These are phyloP conservation scores for Grosmannia serpens DNA, from an alignment of 2,329 filamentous ascomycete species.

Conservation along the genomic window DNA sequence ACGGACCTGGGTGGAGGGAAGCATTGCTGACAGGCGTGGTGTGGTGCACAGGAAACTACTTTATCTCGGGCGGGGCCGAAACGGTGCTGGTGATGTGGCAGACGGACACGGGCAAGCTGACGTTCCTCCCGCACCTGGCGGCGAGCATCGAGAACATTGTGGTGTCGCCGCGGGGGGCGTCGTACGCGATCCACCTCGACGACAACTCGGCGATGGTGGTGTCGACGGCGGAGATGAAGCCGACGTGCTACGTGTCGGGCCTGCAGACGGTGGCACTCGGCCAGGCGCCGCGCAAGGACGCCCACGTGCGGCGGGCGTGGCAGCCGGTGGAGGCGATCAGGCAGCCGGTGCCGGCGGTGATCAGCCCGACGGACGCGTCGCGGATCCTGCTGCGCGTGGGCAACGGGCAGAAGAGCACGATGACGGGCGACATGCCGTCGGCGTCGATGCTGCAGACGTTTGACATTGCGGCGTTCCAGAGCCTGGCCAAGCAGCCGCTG, in stretches of 20 bases:
- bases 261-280: slow-evolving; percentile 56
- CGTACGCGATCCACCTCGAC: slow-evolving; percentile 74
- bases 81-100: slow-evolving; percentile 89
- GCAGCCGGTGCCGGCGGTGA: slow-evolving; percentile 44
- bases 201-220: slow-evolving; percentile 89
- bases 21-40: neutral
- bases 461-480: slow-evolving; percentile 67
- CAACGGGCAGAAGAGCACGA: slow-evolving; percentile 43
- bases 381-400: slow-evolving; percentile 59
- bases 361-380: slow-evolving; percentile 51
- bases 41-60: slow-evolving; percentile 59
- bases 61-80: slow-evolving; percentile 87
- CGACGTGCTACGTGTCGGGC: slow-evolving; percentile 72
- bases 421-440: slow-evolving; percentile 37
- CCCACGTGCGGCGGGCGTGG: slow-evolving; percentile 41
- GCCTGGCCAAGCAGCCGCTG: slow-evolving; percentile 76
- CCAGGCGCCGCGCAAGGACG: slow-evolving; percentile 37
- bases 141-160: slow-evolving; percentile 75
- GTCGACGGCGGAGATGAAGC: slow-evolving; percentile 79
- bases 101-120: slow-evolving; percentile 70
- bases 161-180: slow-evolving; percentile 66
- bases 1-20: no score
- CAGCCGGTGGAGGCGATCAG: slow-evolving; percentile 30
- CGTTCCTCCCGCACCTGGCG: slow-evolving; percentile 82
- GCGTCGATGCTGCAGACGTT: slow-evolving; percentile 67